phyloP scores from a whole-genome alignment of 1,139 yeast genomes.

The Saccharomyces uvarum region DNA sequence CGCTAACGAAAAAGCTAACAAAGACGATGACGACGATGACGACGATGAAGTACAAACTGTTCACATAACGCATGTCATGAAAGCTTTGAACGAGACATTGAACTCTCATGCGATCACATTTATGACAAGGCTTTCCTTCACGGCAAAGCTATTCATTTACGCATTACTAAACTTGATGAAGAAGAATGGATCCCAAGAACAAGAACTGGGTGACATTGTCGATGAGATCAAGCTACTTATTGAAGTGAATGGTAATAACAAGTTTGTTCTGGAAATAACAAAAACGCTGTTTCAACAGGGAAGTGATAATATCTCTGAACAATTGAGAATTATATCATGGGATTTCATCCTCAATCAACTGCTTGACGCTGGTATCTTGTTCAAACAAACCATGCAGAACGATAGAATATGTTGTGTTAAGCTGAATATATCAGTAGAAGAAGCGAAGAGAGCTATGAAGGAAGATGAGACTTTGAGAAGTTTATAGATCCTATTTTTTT shows the following conservation, averaged over 20 bases:
- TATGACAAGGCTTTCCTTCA: constrained; percentile 54
- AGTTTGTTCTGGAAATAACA: constrained; percentile 26
- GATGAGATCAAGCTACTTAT: constrained; percentile 61
- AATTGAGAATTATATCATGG: constrained; percentile 31
- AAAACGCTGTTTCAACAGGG: constrained; percentile 24
- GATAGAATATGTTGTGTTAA: constrained; percentile 61
- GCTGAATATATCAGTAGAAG: constrained; percentile 64
- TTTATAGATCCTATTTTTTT: constrained; percentile 8
- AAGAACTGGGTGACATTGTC: constrained; percentile 62
- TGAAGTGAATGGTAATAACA: constrained; percentile 32
- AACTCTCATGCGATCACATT: constrained; percentile 62
- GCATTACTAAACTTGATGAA: constrained; percentile 59
- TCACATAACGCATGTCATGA: constrained; percentile 60
- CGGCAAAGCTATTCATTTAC: constrained; percentile 62
- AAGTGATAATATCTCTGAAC: constrained; percentile 15
- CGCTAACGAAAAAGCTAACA: constrained; percentile 17
- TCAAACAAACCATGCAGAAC: constrained; percentile 58
- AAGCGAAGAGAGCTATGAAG: constrained; percentile 51
- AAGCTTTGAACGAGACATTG: constrained; percentile 75
- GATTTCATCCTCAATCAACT: constrained; percentile 45
- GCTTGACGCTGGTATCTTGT: constrained; percentile 67
- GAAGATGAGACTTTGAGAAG: constrained; percentile 38
- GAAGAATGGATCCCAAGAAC: constrained; percentile 66
- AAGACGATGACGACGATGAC: constrained; percentile 17
- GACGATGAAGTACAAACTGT: constrained; percentile 46